Percentiles rank a stretch among this genome's conserved stretches.
Conservation (phyloP, 305 asterid genomes). For the Solanum hybrid region DNA sequence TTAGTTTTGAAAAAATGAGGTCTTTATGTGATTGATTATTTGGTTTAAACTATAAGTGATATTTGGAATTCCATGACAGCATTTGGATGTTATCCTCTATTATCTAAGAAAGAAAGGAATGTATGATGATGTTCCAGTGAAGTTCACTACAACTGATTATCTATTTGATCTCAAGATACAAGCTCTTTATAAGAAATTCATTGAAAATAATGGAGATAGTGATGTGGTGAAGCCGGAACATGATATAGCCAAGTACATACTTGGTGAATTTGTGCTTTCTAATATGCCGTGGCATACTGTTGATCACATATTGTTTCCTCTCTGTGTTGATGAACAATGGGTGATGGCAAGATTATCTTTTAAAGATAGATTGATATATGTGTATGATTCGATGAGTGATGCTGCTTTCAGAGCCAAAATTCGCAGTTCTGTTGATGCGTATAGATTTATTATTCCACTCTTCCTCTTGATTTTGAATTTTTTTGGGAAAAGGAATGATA, state of each 20-base stretch:
- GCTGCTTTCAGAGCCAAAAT: background rate
- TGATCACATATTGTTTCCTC: background rate
- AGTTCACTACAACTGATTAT: background rate
- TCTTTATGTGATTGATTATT: background rate
- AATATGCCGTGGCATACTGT: background rate
- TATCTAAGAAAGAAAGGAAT: background rate
- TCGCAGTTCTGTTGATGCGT: background rate
- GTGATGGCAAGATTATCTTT: background rate
- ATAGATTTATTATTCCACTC: background rate
- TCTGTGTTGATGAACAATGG: background rate
- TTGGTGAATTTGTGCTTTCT: background rate
- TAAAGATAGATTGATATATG: background rate
- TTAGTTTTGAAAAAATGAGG: no score
- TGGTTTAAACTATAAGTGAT: background rate
- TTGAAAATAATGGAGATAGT: background rate
- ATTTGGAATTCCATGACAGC: background rate
- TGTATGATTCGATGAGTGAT: background rate
- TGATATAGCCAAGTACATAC: no score
- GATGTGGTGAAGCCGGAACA: no score
- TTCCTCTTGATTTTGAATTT: background rate
- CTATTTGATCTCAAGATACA: background rate
- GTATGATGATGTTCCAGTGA: background rate
- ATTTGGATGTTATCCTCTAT: background rate
- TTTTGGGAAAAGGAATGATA: background rate
- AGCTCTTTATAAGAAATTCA: background rate